Evolutionary conservation across 805 yeast species (phyloP).

Genomic region (Cyberlindnera mycetangii): DNA sequence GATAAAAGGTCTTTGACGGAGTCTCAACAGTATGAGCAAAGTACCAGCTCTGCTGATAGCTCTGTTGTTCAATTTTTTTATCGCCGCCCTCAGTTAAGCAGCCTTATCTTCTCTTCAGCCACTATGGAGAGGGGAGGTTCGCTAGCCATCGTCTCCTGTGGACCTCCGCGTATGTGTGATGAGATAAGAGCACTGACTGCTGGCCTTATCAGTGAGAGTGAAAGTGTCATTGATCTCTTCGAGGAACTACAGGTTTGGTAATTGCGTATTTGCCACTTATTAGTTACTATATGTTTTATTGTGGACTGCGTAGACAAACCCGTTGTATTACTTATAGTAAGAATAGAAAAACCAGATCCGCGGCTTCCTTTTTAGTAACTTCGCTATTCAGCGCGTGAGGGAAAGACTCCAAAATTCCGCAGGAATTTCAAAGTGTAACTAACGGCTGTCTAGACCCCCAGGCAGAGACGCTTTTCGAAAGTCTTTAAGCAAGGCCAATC

Average conservation of each 20-base stretch:
- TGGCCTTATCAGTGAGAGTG: neutral
- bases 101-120: constrained; percentile 30
- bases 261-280: no score
- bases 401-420: neutral
- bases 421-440: constrained; percentile 1
- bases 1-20: neutral
- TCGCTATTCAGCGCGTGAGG: no score
- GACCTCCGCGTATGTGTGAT: constrained; percentile 59
- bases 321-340: no score
- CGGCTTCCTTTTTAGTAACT: neutral
- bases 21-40: neutral
- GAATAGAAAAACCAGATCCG: neutral
- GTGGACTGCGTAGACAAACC: no score
- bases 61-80: neutral
- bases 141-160: constrained; percentile 55
- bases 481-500: constrained; percentile 1
- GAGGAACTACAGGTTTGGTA: neutral
- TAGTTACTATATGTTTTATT: no score
- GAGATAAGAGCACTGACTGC: constrained; percentile 17
- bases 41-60: neutral
- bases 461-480: neutral
- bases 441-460: neutral
- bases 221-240: neutral
- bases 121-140: constrained; percentile 35
- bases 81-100: neutral